phyloP scores from a whole-genome alignment of 2,329 filamentous ascomycete genomes.

The Cercospora sp. region DNA sequence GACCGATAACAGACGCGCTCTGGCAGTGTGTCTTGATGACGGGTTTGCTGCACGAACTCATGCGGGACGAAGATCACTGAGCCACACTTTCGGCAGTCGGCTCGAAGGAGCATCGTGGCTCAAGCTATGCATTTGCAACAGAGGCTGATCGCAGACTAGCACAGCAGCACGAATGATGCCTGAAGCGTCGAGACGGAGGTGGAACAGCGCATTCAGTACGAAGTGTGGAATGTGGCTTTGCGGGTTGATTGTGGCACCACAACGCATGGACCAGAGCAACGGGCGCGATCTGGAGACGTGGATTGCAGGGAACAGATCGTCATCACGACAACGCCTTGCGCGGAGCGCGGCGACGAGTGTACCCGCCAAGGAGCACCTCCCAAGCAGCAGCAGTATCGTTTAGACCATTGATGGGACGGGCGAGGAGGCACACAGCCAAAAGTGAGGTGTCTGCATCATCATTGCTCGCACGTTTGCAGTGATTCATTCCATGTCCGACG shows the following conservation, averaged over 20 bases:
- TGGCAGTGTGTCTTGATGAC: neutral
- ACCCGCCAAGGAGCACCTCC: neutral
- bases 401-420: conserved; percentile 32
- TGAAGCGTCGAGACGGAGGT: neutral
- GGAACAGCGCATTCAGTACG: neutral
- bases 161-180: neutral
- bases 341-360: neutral
- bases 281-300: conserved; percentile 35
- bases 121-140: neutral
- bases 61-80: neutral
- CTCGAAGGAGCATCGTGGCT: conserved; percentile 5
- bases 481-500: neutral
- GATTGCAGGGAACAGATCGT: neutral
- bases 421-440: neutral
- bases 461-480: conserved; percentile 3
- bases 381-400: conserved; percentile 19
- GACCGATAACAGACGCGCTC: neutral
- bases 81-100: neutral
- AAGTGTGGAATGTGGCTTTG: conserved; percentile 5
- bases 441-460: neutral
- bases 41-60: neutral
- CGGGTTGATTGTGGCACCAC: neutral
- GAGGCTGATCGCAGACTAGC: neutral
- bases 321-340: conserved; percentile 4
- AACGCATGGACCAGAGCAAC: conserved; percentile 43